Evolutionary conservation across 805 yeast genomes (phyloP).

Genomic region (Lipomyces yamadae): DNA sequence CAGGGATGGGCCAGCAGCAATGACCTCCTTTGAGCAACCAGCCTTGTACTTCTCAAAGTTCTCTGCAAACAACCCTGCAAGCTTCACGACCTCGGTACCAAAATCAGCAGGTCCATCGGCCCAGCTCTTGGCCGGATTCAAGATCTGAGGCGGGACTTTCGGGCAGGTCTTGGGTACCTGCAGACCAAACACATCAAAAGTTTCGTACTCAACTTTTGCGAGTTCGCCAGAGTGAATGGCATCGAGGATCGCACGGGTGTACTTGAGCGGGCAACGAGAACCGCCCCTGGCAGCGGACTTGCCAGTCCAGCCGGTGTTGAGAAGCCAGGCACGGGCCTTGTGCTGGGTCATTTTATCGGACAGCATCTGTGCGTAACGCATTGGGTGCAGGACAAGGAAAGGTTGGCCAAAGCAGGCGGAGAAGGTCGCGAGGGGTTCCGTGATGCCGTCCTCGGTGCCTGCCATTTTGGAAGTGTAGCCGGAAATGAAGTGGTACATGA

Average conservation of each 20-base stretch:
- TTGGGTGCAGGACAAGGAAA: slow-evolving; percentile 96
- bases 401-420: slow-evolving; percentile 99
- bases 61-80: slow-evolving; percentile 79
- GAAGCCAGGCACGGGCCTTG: slow-evolving; percentile 91
- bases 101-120: slow-evolving; percentile 60
- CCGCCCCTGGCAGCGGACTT: slow-evolving; percentile 91
- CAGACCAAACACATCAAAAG: slow-evolving; percentile 83
- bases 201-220: slow-evolving; percentile 77
- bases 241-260: slow-evolving; percentile 95
- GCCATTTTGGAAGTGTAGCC: slow-evolving; percentile 99
- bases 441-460: slow-evolving; percentile 98
- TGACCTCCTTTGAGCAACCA: slow-evolving; percentile 82
- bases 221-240: slow-evolving; percentile 92
- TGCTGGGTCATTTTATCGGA: slow-evolving; percentile 89
- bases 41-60: slow-evolving; percentile 85
- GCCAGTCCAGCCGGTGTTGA: slow-evolving; percentile 99
- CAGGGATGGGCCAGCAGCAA: slow-evolving; percentile 85
- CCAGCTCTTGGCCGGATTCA: slow-evolving; percentile 89
- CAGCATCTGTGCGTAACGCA: slow-evolving; percentile 95
- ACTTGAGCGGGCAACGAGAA: slow-evolving; percentile 95
- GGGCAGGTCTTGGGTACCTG: slow-evolving; percentile 81
- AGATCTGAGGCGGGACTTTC: slow-evolving; percentile 79
- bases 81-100: slow-evolving; percentile 59
- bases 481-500: slow-evolving; percentile 97
- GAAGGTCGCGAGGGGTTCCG: slow-evolving; percentile 97